Conservation (phyloP, 2,329 filamentous ascomycete genomes). For the Fusarium duplospermum region DNA sequence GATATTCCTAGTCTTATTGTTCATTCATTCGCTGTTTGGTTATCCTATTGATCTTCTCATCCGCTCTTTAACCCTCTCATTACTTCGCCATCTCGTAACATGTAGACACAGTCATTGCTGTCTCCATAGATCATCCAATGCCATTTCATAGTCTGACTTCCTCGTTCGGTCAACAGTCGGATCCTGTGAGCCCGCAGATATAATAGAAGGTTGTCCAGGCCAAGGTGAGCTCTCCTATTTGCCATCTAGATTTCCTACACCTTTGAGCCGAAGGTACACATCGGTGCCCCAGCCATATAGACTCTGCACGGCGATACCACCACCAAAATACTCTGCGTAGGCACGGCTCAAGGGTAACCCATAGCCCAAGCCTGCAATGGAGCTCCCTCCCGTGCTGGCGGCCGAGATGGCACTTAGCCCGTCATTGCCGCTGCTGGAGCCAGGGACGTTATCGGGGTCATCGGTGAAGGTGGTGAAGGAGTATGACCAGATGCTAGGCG, state of each 20-base stretch:
- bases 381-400: constrained; percentile 78
- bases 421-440: constrained; percentile 54
- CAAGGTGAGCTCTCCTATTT: constrained; percentile 18
- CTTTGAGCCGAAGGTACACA: constrained; percentile 74
- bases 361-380: constrained; percentile 93
- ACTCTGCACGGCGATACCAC: constrained; percentile 94
- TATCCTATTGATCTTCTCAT: neutral
- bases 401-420: constrained; percentile 81
- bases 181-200: neutral
- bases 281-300: constrained; percentile 91
- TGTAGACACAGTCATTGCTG: neutral
- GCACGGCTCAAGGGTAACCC: constrained; percentile 90
- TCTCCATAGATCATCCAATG: neutral
- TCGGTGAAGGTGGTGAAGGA: constrained; percentile 94
- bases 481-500: constrained; percentile 94
- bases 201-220: neutral
- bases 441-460: constrained; percentile 56
- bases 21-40: neutral
- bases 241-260: constrained; percentile 66
- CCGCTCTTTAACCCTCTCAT: neutral
- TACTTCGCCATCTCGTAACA: neutral
- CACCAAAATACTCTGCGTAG: constrained; percentile 98
- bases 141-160: neutral
- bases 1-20: neutral
- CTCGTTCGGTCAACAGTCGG: neutral